Conservation (phyloP, 768 basidiomycete genomes). For the Mycena capillaripes region DNA sequence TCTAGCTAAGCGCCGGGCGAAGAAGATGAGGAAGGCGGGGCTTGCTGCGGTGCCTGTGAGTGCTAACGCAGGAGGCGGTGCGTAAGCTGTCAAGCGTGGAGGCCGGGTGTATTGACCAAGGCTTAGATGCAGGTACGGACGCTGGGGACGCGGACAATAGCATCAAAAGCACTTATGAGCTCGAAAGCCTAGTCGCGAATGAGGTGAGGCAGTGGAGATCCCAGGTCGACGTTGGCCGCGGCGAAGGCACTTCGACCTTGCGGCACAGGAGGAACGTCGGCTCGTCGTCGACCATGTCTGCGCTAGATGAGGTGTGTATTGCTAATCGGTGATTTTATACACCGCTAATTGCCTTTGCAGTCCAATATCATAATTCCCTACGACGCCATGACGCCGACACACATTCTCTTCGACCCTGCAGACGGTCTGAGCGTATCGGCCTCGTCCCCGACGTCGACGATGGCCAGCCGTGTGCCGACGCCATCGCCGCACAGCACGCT, state of each 20-base stretch:
- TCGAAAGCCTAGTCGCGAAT: slow-evolving; percentile 64
- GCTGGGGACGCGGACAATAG: slow-evolving; percentile 32
- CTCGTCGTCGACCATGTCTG: slow-evolving; percentile 1
- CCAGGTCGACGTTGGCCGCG: slow-evolving; percentile 50
- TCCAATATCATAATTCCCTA: slow-evolving; percentile 61
- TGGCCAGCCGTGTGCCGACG: slow-evolving; percentile 42
- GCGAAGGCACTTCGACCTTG: slow-evolving; percentile 33
- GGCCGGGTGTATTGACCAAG: too few relatives aligned
- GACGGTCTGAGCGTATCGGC: slow-evolving; percentile 36
- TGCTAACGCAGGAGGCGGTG: too few relatives aligned
- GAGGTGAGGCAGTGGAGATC: slow-evolving; percentile 70
- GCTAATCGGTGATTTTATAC: not conserved
- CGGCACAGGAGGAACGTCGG: slow-evolving; percentile 47
- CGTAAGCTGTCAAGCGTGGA: not conserved
- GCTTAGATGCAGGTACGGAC: not conserved
- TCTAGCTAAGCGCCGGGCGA: slow-evolving; percentile 49
- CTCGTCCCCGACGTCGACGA: slow-evolving; percentile 42
- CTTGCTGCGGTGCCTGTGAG: slow-evolving; percentile 38
- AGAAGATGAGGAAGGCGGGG: slow-evolving; percentile 36
- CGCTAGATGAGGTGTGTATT: slow-evolving; percentile 63
- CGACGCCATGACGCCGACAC: slow-evolving; percentile 63
- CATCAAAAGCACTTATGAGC: slow-evolving; percentile 54
- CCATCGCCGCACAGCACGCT: slow-evolving; percentile 39
- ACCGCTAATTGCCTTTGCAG: slow-evolving; percentile 43
- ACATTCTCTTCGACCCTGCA: slow-evolving; percentile 58